Base-by-base conservation (phyloP, 2,329 filamentous ascomycete species). In the Cladosporium sp. region DNA sequence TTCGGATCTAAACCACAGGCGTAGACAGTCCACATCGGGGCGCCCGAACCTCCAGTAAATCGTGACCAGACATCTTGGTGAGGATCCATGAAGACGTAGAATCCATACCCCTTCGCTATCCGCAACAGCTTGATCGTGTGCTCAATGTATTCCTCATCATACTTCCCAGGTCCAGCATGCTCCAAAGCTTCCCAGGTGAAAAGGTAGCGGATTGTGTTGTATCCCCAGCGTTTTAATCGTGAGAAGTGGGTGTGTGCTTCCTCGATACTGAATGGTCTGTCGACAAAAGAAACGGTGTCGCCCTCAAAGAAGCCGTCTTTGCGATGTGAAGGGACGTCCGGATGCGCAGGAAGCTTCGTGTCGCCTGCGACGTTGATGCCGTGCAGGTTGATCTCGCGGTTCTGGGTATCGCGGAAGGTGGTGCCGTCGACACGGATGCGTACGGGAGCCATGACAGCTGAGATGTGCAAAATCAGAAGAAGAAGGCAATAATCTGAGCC, bases 111-210 rank as follows among this genome's bases (percentile, higher is more conserved):
- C 67, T 91, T 95, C 35, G 91, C 91, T 58, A 90, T 77, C 53
- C 90, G 81, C 61, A 98, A 72, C 9, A 95, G 77, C 37, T 88
- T 80, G 59, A 98, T 89, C 1, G 93, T 98, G 68, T 95, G 89
- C 59, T 87, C 79, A 59, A 97, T 91, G 80, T 88, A 98, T 56
- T 87, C 85, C 66, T 98, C 89, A 63, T 98, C 95, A 68, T 97
- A 98, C 64, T 82, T 84, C 1, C 91, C 89, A 0, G 95, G 93
- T 0, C 92, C 92, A 1, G 84, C 84, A 54, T 93, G 87, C 72
- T 98, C 93, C 67, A 98, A 87, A n/a, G 93, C 92, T 71, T 98
- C 93, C 93, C 93, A 98, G 0, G 93, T 97, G 68, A 97, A 98
- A 61, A 98, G 77, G 70, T 98, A 98, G 66, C 93, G 82, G 60